A percentile compares a stretch with the other conserved stretches of the same genome.
Conservation (phyloP, 805 yeast species). For the Sungouiozyma ichnusensis region DNA sequence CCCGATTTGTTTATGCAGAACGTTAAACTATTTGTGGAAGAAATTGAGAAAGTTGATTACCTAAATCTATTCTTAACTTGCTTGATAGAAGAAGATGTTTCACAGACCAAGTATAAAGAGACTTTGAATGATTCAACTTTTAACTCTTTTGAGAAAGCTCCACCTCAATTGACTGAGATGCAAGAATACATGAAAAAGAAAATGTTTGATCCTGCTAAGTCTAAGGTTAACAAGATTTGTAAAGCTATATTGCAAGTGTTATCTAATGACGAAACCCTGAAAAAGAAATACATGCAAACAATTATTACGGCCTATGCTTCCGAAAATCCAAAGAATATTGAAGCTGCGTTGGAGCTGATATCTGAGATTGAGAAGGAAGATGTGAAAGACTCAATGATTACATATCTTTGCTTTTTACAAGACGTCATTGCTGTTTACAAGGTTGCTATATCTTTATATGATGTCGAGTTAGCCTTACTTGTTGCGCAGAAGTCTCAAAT, state of each 20-base stretch:
- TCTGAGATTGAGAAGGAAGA: constrained; percentile 40
- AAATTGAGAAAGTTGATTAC: constrained; percentile 62
- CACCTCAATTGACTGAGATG: constrained; percentile 29
- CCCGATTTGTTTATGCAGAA: constrained; percentile 59
- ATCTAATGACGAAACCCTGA: constrained; percentile 37
- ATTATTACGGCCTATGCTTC: constrained; percentile 88
- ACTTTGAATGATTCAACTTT: constrained; percentile 35
- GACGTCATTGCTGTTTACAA: constrained; percentile 79
- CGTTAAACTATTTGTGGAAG: constrained; percentile 55
- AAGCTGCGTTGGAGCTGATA: constrained; percentile 60
- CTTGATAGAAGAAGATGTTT: constrained; percentile 76
- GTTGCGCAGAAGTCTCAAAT: constrained; percentile 95
- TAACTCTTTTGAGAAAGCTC: constrained; percentile 21
- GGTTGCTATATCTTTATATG: constrained; percentile 71
- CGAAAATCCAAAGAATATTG: constrained; percentile 76
- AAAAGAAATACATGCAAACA: constrained; percentile 55
- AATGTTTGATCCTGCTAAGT: constrained; percentile 30
- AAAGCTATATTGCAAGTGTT: constrained; percentile 54
- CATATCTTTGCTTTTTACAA: constrained; percentile 81
- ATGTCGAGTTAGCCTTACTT: constrained; percentile 65
- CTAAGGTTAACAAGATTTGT: constrained; percentile 72
- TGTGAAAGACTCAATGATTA: constrained; percentile 52
- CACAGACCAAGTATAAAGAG: constrained; percentile 70
- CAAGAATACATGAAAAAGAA: constrained; percentile 34
- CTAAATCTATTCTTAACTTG: constrained; percentile 82